Conservation (phyloP, 345 rosid species). For the Eucalyptus cloeziana region DNA sequence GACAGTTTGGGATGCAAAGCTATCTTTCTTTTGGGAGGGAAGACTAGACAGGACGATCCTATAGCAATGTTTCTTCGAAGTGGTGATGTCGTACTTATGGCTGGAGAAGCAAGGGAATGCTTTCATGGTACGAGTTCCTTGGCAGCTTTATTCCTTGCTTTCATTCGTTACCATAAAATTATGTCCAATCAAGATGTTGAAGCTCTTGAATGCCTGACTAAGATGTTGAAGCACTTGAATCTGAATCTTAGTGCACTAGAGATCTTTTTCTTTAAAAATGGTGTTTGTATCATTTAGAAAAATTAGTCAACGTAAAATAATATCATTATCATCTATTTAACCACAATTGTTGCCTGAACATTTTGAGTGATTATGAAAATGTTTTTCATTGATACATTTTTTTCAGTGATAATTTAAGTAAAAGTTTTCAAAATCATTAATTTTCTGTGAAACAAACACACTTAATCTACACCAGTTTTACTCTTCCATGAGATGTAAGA, state of each 20-base stretch:
- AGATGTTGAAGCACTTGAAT: background rate
- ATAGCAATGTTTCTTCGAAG: constrained; percentile 87
- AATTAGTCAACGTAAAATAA: background rate
- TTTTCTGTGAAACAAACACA: background rate
- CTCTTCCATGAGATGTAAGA: background rate
- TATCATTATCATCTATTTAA: background rate
- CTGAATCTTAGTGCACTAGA: background rate
- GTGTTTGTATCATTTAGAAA: background rate
- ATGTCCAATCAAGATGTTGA: background rate
- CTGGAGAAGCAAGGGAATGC: constrained; percentile 93
- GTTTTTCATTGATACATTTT: background rate
- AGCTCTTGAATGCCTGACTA: background rate
- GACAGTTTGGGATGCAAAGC: constrained; percentile 92
- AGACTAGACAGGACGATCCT: constrained; percentile 64
- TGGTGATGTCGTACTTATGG: constrained; percentile 91
- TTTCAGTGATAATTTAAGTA: background rate
- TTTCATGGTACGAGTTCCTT: constrained; percentile 52
- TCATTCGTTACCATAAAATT: background rate
- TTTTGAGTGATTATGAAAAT: background rate
- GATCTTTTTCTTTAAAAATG: background rate
- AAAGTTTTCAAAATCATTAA: background rate
- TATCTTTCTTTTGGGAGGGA: constrained; percentile 89
- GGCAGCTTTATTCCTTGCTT: background rate
- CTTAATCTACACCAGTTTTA: background rate
- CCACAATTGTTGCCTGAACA: background rate